A percentile compares a stretch with the other conserved stretches of the same genome.
phyloP scores from a whole-genome alignment of 192 early-diverging fungal species.

The Ambispora gerdemannii region DNA sequence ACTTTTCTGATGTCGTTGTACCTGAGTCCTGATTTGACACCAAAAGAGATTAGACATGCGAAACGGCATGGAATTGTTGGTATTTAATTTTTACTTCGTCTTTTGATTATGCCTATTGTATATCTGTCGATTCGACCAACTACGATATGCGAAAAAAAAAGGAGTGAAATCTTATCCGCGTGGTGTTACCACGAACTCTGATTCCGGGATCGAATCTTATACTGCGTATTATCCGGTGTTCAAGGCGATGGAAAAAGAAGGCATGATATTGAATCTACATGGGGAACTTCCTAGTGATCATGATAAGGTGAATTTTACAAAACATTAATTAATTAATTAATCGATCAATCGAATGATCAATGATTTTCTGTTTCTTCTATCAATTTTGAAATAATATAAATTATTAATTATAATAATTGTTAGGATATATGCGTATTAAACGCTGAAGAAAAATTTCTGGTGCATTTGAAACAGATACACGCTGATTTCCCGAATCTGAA shows the following conservation, averaged over 20 bases:
- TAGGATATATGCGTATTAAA: slow-evolving; percentile 92
- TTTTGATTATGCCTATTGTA: neutral
- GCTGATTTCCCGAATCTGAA: slow-evolving; percentile 86
- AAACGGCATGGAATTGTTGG: slow-evolving; percentile 77
- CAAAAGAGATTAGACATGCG: slow-evolving; percentile 85
- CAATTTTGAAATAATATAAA: neutral
- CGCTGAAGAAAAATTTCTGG: slow-evolving; percentile 90
- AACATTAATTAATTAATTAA: no score
- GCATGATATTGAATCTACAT: slow-evolving; percentile 93
- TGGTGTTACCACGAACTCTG: slow-evolving; percentile 97
- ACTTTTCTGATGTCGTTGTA: slow-evolving; percentile 94
- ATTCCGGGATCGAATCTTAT: slow-evolving; percentile 90
- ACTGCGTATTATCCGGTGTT: slow-evolving; percentile 91
- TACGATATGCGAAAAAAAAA: slow-evolving; percentile 18
- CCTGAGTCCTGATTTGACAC: slow-evolving; percentile 80
- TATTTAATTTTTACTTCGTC: slow-evolving; percentile 30
- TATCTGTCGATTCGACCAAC: neutral
- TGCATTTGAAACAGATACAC: slow-evolving; percentile 81
- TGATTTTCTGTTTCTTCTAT: neutral
- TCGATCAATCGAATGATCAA: no score
- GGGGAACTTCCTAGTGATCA: slow-evolving; percentile 90
- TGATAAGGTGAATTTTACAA: slow-evolving; percentile 49
- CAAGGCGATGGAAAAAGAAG: slow-evolving; percentile 89
- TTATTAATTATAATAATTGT: neutral
- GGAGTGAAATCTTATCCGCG: slow-evolving; percentile 93